Evolutionary conservation across 345 rosid genomes (phyloP), one percentile per base, ranked within the genome.

Genomic region (Gossypium mustelinum): DNA sequence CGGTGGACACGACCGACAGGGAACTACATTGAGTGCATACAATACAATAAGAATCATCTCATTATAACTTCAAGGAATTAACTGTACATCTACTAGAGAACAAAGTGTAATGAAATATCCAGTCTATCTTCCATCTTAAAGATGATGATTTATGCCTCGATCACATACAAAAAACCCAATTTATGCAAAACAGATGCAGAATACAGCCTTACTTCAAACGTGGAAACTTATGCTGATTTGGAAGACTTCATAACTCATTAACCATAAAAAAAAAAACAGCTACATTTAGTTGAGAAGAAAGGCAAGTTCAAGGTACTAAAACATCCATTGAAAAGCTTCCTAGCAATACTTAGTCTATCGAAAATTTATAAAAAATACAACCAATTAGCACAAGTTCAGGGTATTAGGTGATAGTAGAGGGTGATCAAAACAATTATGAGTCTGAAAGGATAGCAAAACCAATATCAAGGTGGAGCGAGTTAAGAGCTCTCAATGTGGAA

Each of bases 1-100:
- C 75, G 65, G 27, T 72, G 75, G 54, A 72, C 75, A 2, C 75
- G 39, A 20, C 75, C 75, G 34, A 72, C 75, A 0, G 75, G 75
- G 39, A 72, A 72, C 65, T 72, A 57, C 39, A 57, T 10, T 7
- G 7, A 56, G 24, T 3, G 16, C 39, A 56, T 4, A 52, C 24
- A 3, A n/a, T 39, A 11, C 34, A 43, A 72, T 11, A 13, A 34
- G 18, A 66, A 64, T 11, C 25, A 44, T 44, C 29, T 12, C 3
- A 17, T 9, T 39, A 41, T 64, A 39, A 39, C 39, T 64, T n/a
- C 18, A 3, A 39, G 17, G 22, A 39, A 63, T 63, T 34, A 63
- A 41, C 50, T 9, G 47, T 39, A 39, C 13, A 1, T 63, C 47
- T 17, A 39, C 25, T 17, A 3, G 24, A 64, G 50, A 3, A 5